phyloP scores from a whole-genome alignment of 179 eudicot species.

The Sideroxylon spinosum region DNA sequence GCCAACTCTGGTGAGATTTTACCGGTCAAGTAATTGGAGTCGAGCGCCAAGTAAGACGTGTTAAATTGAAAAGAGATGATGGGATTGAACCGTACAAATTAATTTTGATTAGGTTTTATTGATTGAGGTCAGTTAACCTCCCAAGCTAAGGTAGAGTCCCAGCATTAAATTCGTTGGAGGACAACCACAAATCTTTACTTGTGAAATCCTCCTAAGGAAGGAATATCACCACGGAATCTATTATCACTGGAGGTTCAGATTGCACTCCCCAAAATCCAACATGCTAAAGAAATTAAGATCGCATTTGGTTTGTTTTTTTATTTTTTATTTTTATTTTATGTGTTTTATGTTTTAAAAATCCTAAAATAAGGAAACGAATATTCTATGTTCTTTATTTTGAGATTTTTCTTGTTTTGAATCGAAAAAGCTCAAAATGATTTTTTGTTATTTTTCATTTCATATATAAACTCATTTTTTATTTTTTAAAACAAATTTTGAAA shows the following conservation, averaged over 20 bases:
- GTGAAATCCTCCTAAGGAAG: not conserved
- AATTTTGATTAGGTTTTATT: not conserved
- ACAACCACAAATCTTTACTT: not conserved
- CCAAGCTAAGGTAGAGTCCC: not conserved
- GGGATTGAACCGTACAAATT: not conserved
- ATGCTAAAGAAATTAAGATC: not conserved
- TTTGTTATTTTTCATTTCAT: too few relatives aligned
- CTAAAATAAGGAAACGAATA: too few relatives aligned
- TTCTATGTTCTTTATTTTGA: too few relatives aligned
- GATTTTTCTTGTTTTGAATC: too few relatives aligned
- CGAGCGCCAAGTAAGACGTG: not conserved
- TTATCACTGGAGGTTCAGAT: not conserved
- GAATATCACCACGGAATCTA: not conserved
- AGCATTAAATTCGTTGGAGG: not conserved
- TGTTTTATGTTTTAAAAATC: too few relatives aligned
- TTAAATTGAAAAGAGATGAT: slow-evolving; percentile 8
- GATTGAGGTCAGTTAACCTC: not conserved
- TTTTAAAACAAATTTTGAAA: too few relatives aligned
- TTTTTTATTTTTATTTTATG: too few relatives aligned
- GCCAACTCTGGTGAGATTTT: not conserved
- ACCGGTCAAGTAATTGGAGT: not conserved
- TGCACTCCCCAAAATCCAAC: not conserved
- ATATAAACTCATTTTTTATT: too few relatives aligned
- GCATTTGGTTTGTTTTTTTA: too few relatives aligned
- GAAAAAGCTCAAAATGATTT: too few relatives aligned